Conservation (phyloP, 441 rosid species). For the Rhodomyrtus psidioides region DNA sequence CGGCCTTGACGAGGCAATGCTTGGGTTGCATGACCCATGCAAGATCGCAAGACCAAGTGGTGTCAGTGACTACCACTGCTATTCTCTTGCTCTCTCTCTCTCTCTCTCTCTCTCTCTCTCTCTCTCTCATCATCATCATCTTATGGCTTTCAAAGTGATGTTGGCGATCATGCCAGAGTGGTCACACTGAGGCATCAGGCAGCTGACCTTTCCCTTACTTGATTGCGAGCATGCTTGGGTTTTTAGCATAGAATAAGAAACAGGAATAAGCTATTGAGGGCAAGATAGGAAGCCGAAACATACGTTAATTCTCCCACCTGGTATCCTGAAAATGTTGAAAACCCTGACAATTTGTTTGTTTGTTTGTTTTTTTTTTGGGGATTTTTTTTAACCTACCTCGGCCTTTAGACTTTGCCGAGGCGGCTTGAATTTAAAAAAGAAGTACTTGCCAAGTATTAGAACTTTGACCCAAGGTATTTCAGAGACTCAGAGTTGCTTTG, state of each 20-base stretch:
- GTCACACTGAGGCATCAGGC: background rate
- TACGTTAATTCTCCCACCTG: background rate
- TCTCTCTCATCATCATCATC: background rate
- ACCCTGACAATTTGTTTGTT: background rate
- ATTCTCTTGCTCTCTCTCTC: too few species aligned
- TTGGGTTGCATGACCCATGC: background rate
- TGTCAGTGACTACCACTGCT: rapidly evolving
- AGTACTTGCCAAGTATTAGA: background rate
- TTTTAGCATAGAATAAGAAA: background rate
- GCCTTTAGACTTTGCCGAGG: background rate
- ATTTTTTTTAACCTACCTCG: background rate
- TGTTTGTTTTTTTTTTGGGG: background rate
- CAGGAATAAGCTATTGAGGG: background rate
- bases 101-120: too few species aligned
- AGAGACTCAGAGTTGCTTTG: background rate
- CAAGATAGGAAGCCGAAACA: background rate
- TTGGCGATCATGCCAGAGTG: background rate
- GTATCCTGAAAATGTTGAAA: background rate
- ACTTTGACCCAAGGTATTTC: background rate
- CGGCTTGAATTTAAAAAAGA: background rate
- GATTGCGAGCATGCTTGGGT: background rate
- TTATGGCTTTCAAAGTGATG: background rate
- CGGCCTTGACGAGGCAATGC: background rate
- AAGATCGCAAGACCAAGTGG: background rate
- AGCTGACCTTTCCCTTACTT: background rate